Evolutionary conservation across 2,329 filamentous ascomycete genomes (phyloP).

Genomic region (Pseudonectria foliicola): DNA sequence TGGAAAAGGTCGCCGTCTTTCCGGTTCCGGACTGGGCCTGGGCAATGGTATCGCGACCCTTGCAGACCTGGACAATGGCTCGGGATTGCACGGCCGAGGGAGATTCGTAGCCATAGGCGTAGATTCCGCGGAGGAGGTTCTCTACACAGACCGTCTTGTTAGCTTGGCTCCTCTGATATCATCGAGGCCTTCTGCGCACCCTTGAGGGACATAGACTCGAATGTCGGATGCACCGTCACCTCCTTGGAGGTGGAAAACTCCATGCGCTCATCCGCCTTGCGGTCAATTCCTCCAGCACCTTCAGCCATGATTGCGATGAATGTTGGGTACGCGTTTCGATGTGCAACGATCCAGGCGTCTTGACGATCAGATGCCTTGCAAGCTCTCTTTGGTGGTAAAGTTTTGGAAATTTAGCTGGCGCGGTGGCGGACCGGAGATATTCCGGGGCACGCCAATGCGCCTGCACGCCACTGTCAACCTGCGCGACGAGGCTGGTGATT

Average conservation of each 20-base stretch:
- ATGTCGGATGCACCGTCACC: conserved; percentile 88
- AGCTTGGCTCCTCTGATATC: conserved; percentile 4
- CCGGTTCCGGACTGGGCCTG: conserved; percentile 96
- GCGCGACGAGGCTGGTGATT: conserved; percentile 22
- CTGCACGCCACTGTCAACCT: conserved; percentile 17
- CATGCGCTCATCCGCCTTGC: conserved; percentile 91
- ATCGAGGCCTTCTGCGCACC: conserved; percentile 33
- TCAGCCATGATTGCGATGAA: conserved; percentile 67
- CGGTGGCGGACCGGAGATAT: conserved; percentile 22
- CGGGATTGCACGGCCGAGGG: conserved; percentile 96
- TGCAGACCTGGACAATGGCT: conserved; percentile 98
- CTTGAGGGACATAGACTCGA: conserved; percentile 95
- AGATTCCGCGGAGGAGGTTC: conserved; percentile 92
- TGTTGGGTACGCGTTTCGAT: not conserved
- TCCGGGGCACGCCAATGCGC: conserved; percentile 18
- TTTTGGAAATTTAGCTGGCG: conserved; percentile 19
- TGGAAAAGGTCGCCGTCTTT: conserved; percentile 95
- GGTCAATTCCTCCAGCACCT: conserved; percentile 67
- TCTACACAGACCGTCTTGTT: conserved; percentile 41
- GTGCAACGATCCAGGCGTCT: conserved; percentile 6
- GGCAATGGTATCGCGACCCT: conserved; percentile 96
- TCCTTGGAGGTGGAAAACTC: conserved; percentile 98
- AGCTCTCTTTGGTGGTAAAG: conserved; percentile 14
- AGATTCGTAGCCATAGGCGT: conserved; percentile 97
- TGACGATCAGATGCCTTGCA: conserved; percentile 7